Evolutionary conservation across 176 grass and related monocot genomes (phyloP), one percentile per base, ranked within the genome.

Genomic region (Pontederia crassipes): DNA sequence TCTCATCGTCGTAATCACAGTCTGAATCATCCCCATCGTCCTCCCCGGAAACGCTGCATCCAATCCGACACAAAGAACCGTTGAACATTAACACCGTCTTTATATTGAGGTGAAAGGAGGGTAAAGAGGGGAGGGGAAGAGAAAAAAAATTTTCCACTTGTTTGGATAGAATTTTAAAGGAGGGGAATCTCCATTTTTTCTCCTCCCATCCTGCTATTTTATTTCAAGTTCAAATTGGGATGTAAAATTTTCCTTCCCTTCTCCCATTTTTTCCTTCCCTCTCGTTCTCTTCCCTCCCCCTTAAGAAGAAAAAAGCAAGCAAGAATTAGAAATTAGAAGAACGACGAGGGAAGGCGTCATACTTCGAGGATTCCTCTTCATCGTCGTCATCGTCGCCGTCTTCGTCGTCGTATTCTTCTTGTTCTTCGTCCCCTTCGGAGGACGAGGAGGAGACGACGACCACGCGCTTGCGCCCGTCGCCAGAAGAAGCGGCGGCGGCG

Each of bases 371-470:
- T n/a, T 45, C 45, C 24, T 64, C 61, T 12, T 35, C 48, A 13
- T 66, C 74, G n/a, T 55, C 84, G 49, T 67, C 71, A 49, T 82
- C 69, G 51, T 66, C 78, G 45, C 69, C 72, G 32, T 81, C 78
- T 26, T 81, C 73, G 46, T 83, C 80, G 47, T 65, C 67, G 53
- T 35, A 54, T 13, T 57, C 72, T 20, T 61, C 70, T 29, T 75
- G 62, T 12, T 71, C 84, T 46, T 77, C 76, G 17, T 81, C 78
- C 9, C 67, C 72, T 20, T 68, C 57, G 48, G 80, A 79, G 4
- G 86, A 85, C 8, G 56, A 71, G 46, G 82, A 89, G 65, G 85
- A 74, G 52, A 72, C 60, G 52, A 89, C 70, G 63, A 74, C 17
- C 17, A 49, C 71, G 18, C 9, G 69, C 61, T 59, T 67, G 12